A percentile compares a stretch with the other conserved stretches of the same genome.
Conservation (phyloP, 2,329 filamentous ascomycete genomes). For the Trichoderma arundinaceum region DNA sequence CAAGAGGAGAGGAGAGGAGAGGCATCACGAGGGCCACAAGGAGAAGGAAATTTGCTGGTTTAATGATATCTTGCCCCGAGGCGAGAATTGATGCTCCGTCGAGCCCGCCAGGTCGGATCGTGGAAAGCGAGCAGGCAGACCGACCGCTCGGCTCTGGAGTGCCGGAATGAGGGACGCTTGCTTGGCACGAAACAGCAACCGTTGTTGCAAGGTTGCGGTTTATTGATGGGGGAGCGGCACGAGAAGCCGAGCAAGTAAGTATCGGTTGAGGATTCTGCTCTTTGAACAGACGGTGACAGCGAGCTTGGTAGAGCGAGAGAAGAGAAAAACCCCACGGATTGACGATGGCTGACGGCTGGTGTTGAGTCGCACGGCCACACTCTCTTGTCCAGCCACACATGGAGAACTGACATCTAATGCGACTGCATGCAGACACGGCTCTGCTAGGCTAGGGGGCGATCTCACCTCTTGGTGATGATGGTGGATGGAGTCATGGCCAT, state of each 20-base stretch:
- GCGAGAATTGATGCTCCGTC: conserved; percentile 2
- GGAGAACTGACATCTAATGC: conserved; percentile 2
- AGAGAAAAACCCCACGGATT: no score
- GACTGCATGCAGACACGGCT: conserved; percentile 19
- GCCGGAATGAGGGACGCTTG: conserved; percentile 24
- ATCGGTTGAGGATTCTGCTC: no score
- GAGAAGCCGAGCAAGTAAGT: neutral
- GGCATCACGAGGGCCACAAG: neutral
- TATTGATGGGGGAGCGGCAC: conserved; percentile 9
- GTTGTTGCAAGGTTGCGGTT: conserved; percentile 3
- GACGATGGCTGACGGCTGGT: neutral
- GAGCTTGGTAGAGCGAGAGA: no score
- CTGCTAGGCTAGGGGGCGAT: conserved; percentile 4
- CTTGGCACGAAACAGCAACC: conserved; percentile 14
- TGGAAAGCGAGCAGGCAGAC: conserved; percentile 6
- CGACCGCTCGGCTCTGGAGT: conserved; percentile 11
- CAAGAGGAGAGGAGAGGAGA: neutral
- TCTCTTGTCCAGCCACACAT: conserved; percentile 14
- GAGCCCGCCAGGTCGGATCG: conserved; percentile 23
- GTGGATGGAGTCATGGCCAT: neutral
- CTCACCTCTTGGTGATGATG: conserved; percentile 1
- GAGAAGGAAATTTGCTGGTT: conserved; percentile 2
- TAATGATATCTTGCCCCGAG: conserved; percentile 9
- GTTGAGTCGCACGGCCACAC: conserved; percentile 17
- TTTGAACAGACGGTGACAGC: neutral